phyloP scores from a whole-genome alignment of 345 rosid species.

The Citrus medica region DNA sequence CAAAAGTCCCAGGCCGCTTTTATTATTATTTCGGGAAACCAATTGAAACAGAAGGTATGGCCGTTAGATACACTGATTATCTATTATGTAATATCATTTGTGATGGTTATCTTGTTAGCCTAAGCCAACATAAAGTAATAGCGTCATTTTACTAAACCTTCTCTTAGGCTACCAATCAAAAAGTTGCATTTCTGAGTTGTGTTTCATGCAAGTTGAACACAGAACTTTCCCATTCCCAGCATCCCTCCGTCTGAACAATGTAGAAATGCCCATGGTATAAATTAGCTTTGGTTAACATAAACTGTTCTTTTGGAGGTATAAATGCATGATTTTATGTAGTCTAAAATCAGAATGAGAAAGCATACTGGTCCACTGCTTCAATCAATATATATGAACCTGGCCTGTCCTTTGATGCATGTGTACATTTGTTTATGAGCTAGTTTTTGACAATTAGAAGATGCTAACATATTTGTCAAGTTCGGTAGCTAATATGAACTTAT shows the following conservation, averaged over 20 bases:
- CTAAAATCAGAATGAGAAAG: neutral
- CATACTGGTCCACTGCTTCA: neutral
- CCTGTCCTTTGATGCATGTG: too few relatives aligned
- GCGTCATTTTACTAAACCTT: neutral
- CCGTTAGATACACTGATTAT: neutral
- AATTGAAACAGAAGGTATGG: slow-evolving; percentile 60
- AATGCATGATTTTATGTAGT: neutral
- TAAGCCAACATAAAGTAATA: neutral
- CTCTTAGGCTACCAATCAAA: neutral
- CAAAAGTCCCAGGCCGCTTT: slow-evolving; percentile 74
- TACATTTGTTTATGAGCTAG: too few relatives aligned
- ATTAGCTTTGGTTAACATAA: neutral
- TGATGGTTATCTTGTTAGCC: neutral
- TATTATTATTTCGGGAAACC: slow-evolving; percentile 80
- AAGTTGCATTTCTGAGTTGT: neutral
- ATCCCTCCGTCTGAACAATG: neutral
- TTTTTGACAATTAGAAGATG: too few relatives aligned
- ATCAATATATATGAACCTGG: neutral
- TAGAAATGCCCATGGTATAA: neutral
- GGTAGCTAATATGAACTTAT: neutral
- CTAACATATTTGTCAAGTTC: neutral
- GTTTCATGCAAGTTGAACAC: neutral
- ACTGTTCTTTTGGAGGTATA: neutral
- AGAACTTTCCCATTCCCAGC: neutral
- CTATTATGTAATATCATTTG: neutral